Percentiles rank a stretch among this genome's conserved stretches.
Evolutionary conservation across 345 rosid genomes (phyloP).

Genomic region (Bruguiera sexangula): DNA sequence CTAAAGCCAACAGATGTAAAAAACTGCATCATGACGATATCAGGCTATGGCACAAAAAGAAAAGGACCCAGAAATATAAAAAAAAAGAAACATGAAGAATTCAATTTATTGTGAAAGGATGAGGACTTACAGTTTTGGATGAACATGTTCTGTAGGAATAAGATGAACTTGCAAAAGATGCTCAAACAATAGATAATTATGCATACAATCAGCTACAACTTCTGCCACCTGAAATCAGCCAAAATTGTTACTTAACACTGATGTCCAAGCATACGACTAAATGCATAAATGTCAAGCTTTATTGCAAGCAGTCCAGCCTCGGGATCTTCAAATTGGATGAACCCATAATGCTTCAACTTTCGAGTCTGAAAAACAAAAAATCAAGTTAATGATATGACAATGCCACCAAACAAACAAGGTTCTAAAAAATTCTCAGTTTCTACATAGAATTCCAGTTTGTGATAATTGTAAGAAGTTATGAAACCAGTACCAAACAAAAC

Average conservation of each 20-base stretch:
- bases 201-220: slow-evolving; percentile 92
- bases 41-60: too few species aligned
- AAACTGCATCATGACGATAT: too few species aligned
- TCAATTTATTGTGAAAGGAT: neutral
- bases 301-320: slow-evolving; percentile 44
- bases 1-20: too few species aligned
- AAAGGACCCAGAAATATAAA: too few species aligned
- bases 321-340: slow-evolving; percentile 72
- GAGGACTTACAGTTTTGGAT: slow-evolving; percentile 63
- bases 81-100: neutral
- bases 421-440: too few species aligned
- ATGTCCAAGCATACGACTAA: neutral
- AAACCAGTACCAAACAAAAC: too few species aligned
- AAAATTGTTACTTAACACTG: slow-evolving; percentile 13
- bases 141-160: slow-evolving; percentile 63
- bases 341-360: slow-evolving; percentile 88
- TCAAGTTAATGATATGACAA: neutral
- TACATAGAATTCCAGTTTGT: too few species aligned
- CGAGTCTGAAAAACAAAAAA: slow-evolving; percentile 59
- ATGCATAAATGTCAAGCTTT: neutral
- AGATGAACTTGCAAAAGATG: slow-evolving; percentile 75
- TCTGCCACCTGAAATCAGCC: slow-evolving; percentile 67
- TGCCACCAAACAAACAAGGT: too few species aligned
- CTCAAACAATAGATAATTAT: slow-evolving; percentile 78
- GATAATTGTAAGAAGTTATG: too few species aligned